Base-by-base conservation (phyloP, 2,329 filamentous ascomycete genomes). In the Trichoderma atrobrunneum region DNA sequence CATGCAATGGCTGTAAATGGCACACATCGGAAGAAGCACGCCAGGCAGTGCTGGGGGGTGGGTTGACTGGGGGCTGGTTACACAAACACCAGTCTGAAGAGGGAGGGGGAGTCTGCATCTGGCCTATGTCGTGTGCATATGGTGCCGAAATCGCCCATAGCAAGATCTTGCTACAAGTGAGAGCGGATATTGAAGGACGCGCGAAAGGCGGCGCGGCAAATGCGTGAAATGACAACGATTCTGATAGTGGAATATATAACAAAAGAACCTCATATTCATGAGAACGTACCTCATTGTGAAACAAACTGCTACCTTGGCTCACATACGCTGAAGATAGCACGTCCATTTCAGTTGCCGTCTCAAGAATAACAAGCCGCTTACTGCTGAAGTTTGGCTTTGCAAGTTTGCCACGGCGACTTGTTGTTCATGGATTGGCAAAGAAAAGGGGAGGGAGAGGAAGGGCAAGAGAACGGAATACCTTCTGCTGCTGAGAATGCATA, bases 401-500 rank as follows among this genome's bases (percentile, higher is more conserved):
- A 26, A 39, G 10, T 67, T 16, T 34, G 28, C 26, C 56, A 60
- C 28, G 5, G 18, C n/a, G 28, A 16, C 34, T 61, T 61, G 30
- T 36, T 36, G n/a, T 16, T 61, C 28, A n/a, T 18, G 21, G 30
- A 10, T 34, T 24, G 32, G 8, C 32, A 36, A 36, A 61, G 7
- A 14, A 60, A 32, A 12, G n/a, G 56, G 30, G 28, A 10, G 32
- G 59, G 21, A 5, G 32, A 26, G 3, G 32, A 39, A 26, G 32
- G 24, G 48, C 6, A 11, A 43, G 36, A 51, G 43, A 61, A 14
- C 59, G 61, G 16, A 73, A 70, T 74, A 79, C 78, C 78, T 79
- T 79, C 62, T 77, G 75, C 65, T 78, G 76, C 79, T 79, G 78
- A 70, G 78, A 75, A 79, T 77, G 79, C 78, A 79, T 79, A 72